Evolutionary conservation across 2,329 filamentous ascomycete genomes (phyloP).

Genomic region (Aureobasidium subglaciale): DNA sequence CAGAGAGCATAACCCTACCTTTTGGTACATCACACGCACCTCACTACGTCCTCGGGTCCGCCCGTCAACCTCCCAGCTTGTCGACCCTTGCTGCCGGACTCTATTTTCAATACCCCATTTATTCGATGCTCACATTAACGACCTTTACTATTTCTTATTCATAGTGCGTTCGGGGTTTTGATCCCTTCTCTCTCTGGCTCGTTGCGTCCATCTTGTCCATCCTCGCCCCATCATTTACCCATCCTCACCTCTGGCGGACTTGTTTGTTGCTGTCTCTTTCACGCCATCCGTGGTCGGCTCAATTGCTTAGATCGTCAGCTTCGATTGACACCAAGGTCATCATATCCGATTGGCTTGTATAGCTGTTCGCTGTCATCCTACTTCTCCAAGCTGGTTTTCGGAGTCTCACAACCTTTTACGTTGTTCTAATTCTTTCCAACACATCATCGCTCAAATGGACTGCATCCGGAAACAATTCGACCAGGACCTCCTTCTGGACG

Average conservation of each 20-base stretch:
- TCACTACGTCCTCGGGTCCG: not conserved
- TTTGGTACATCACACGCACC: not conserved
- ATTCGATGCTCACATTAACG: conserved; percentile 15
- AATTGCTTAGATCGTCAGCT: not conserved
- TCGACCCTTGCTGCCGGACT: conserved; percentile 5
- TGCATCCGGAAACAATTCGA: conserved; percentile 80
- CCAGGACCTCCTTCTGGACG: conserved; percentile 72
- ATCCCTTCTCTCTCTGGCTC: conserved; percentile 4
- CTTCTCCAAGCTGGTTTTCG: conserved; percentile 10
- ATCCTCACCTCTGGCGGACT: conserved; percentile 5
- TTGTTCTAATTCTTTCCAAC: not conserved
- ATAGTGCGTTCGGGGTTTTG: conserved; percentile 13
- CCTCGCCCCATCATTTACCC: conserved; percentile 9
- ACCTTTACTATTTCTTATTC: conserved; percentile 12
- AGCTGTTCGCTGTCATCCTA: not conserved
- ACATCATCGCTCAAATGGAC: conserved; percentile 51
- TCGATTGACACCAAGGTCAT: not conserved
- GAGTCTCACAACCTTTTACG: conserved; percentile 9
- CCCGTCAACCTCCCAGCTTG: conserved; percentile 4
- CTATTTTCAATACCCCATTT: not conserved
- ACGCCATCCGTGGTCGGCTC: conserved; percentile 6
- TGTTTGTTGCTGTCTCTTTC: conserved; percentile 5
- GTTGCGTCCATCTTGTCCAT: conserved; percentile 9
- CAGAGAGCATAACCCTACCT: not conserved
- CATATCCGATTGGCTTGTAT: conserved; percentile 3